These are phyloP conservation scores for Emergomyces orientalis DNA, from an alignment of 2,329 filamentous ascomycete genomes.

Conservation along the genomic window DNA sequence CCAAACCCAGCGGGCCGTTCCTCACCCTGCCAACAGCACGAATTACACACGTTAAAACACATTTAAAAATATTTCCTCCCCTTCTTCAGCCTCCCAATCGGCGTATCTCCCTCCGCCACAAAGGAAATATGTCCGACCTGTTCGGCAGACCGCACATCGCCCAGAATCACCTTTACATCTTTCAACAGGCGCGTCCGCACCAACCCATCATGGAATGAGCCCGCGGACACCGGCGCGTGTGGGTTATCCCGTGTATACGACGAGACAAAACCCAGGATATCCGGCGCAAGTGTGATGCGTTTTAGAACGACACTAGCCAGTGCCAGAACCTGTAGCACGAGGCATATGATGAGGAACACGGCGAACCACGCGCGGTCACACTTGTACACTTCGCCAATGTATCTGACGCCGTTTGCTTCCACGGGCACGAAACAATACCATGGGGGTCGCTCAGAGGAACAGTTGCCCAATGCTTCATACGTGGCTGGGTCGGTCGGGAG, in stretches of 20 bases:
- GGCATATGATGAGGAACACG: not conserved
- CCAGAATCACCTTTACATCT: not conserved
- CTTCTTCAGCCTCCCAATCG: slow-evolving; percentile 2
- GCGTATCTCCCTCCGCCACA: not conserved
- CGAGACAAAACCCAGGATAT: slow-evolving; percentile 5
- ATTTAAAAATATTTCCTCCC: not conserved
- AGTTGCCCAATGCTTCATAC: not conserved
- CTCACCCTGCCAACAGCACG: not conserved
- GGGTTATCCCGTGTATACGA: slow-evolving; percentile 5
- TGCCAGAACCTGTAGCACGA: slow-evolving; percentile 1
- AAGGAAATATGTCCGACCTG: slow-evolving; percentile 5
- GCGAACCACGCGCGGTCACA: slow-evolving; percentile 2
- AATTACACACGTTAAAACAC: not conserved
- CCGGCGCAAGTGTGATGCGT: slow-evolving; percentile 1
- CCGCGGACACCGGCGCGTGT: not conserved
- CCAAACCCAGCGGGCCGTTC: not conserved
- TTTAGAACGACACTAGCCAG: not conserved
- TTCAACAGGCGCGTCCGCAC: not conserved
- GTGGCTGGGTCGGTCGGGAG: not conserved
- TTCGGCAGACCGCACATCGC: not conserved
- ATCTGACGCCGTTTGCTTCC: not conserved
- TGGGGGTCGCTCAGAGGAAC: not conserved
- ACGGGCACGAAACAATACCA: not conserved
- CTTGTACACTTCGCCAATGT: not conserved
- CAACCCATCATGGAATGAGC: not conserved